Conservation (phyloP, 192 early-diverging fungal genomes). For the Jimgerdemannia lactiflua region DNA sequence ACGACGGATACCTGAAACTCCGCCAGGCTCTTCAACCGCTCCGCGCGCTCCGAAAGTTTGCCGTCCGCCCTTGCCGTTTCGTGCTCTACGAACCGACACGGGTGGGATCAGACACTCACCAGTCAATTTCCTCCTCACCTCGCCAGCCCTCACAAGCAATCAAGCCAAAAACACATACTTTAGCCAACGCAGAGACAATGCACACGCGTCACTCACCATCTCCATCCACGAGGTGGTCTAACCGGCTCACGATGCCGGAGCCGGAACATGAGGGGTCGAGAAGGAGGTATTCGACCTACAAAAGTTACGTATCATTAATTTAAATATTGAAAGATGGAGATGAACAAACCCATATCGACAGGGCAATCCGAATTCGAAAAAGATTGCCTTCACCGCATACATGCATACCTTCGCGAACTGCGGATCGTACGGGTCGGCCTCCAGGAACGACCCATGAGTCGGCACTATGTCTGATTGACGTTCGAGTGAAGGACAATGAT, state of each 20-base stretch:
- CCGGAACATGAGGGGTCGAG: conserved; percentile 97
- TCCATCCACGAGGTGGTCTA: conserved; percentile 84
- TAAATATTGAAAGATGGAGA: too few species aligned
- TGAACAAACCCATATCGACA: too few species aligned
- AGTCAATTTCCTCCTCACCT: too few species aligned
- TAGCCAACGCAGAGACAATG: neutral
- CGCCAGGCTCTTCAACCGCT: conserved; percentile 69
- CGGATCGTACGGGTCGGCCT: conserved; percentile 66
- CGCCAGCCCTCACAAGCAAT: too few species aligned
- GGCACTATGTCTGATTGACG: conserved; percentile 61
- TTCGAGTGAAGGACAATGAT: neutral
- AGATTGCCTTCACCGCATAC: neutral
- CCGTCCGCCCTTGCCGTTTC: neutral
- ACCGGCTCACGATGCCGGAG: conserved; percentile 87
- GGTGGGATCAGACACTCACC: neutral
- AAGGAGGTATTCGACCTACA: conserved; percentile 80
- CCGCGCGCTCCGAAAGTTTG: conserved; percentile 18
- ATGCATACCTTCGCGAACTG: conserved; percentile 47
- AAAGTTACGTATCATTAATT: too few species aligned
- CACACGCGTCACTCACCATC: conserved; percentile 26
- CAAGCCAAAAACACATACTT: neutral
- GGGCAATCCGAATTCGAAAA: too few species aligned
- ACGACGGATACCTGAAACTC: conserved; percentile 85
- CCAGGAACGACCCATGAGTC: conserved; percentile 74
- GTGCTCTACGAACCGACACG: neutral